A percentile compares a stretch with the other conserved stretches of the same genome.
These are phyloP conservation scores for Syzygium oleosum DNA, from an alignment of 345 rosid species.

Conservation along the genomic window DNA sequence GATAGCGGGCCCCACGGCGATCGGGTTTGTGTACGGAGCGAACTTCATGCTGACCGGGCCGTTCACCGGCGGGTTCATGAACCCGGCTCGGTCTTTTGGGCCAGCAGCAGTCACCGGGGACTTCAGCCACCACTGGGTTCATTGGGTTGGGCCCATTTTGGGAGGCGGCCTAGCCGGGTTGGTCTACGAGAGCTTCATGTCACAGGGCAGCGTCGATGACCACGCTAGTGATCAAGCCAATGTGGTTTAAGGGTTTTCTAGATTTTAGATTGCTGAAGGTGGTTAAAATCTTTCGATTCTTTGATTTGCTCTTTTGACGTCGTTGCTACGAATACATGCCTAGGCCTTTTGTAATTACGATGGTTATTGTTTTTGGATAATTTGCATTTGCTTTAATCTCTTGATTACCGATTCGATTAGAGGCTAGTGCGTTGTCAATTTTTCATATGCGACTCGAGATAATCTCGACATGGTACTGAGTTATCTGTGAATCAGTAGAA, in stretches of 20 bases:
- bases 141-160: slow-evolving; percentile 4
- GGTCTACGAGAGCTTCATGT: slow-evolving; percentile 2
- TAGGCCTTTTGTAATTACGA: neutral
- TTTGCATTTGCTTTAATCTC: neutral
- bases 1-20: neutral
- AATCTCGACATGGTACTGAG: neutral
- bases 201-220: neutral
- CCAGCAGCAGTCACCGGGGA: slow-evolving; percentile 1
- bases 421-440: neutral
- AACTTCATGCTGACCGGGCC: slow-evolving; percentile 4
- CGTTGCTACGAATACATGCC: neutral
- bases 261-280: neutral
- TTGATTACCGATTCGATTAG: neutral
- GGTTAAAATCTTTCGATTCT: neutral
- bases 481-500: neutral
- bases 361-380: neutral
- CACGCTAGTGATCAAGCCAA: neutral
- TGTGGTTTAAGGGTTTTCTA: neutral
- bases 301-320: neutral
- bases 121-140: slow-evolving; percentile 7
- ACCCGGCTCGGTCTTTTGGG: slow-evolving; percentile 11
- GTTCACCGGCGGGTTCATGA: slow-evolving; percentile 6
- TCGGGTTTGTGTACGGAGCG: slow-evolving; percentile 9
- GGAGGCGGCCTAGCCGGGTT: slow-evolving; percentile 9
- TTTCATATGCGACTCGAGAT: neutral